Base-by-base conservation (phyloP, 805 yeast species). In the Yamadazyma phyllophila region DNA sequence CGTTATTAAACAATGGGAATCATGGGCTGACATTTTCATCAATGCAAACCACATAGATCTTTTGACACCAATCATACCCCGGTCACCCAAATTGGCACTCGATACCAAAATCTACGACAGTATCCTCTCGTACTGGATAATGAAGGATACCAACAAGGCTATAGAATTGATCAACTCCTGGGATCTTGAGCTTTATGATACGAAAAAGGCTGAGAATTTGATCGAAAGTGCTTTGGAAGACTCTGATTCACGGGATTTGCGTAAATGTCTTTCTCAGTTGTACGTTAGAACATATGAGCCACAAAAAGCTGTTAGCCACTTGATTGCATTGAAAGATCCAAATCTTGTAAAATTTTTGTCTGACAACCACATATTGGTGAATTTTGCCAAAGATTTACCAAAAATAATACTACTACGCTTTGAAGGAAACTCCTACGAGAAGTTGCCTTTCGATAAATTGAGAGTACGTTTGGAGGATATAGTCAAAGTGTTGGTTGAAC, bases 241-340 rank as follows among this genome's bases (percentile, higher is more conserved):
- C 62, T 39, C 51, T 12, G 38, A 49, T 12, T 30, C 34, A 1
- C 10, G 9, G 2, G 29, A 36, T 1, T 57, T 81, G 11, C 64
- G 85, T 43, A 58, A 69, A 29, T 62, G 71, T 34, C 61, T 82
- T 20, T 73, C 82, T 26, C 66, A 75, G 9, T 55, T 89, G 8
- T 84, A 84, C 54, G 65, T 84, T 9, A 71, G 74, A 41, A 65
- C 80, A 0, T 76, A 77, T 27, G 83, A 83, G 36, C 85, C 85
- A 2, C 66, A 68, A 1, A 71, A 73, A 29, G 91, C 96, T 1
- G 80, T 85, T 7, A 72, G 72, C 0, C 90, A 85, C 57, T 67
- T 88, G 52, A 71, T 88, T 11, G 61, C 60, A 13, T 62, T 85
- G 24, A 69, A 75, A 50, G 90, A 86, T 58, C 58, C 70, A 0